Evolutionary conservation across 257 asterid species (phyloP).

Genomic region (Plectranthus barbatus): DNA sequence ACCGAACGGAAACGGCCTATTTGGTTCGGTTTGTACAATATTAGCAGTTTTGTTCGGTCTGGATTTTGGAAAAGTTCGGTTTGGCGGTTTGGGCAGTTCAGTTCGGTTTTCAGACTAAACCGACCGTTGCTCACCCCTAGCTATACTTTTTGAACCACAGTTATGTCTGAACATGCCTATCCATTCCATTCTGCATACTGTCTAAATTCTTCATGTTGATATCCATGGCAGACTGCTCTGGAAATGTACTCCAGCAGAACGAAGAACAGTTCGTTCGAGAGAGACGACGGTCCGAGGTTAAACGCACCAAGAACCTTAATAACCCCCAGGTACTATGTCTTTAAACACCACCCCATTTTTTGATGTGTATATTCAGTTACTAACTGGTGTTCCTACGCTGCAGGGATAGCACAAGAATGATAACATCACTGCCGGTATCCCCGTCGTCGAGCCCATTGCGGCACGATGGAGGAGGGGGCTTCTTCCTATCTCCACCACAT

Average conservation of each 20-base stretch:
- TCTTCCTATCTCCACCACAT: conserved; percentile 78
- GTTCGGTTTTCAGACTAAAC: not conserved
- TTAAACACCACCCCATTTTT: not conserved
- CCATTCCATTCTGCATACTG: not conserved
- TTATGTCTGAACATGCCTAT: not conserved
- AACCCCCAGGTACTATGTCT: conserved; percentile 36
- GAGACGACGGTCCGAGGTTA: conserved; percentile 32
- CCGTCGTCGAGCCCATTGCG: conserved; percentile 83
- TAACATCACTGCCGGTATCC: conserved; percentile 81
- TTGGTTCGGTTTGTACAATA: no score
- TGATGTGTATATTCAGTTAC: no score
- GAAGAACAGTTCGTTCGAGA: conserved; percentile 23
- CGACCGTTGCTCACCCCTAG: no score
- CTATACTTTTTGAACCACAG: not conserved
- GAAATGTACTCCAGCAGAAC: conserved; percentile 44
- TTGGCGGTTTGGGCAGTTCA: no score
- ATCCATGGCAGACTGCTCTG: conserved; percentile 34
- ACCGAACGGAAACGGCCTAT: no score
- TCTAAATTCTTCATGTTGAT: not conserved
- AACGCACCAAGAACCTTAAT: conserved; percentile 28
- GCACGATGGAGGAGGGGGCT: conserved; percentile 48
- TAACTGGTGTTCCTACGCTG: no score
- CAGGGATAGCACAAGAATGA: conserved; percentile 64
- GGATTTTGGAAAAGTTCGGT: no score
- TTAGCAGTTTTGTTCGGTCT: no score